Evolutionary conservation across 2,329 filamentous ascomycete species (phyloP).

Genomic region (Aspergillus glaucus): DNA sequence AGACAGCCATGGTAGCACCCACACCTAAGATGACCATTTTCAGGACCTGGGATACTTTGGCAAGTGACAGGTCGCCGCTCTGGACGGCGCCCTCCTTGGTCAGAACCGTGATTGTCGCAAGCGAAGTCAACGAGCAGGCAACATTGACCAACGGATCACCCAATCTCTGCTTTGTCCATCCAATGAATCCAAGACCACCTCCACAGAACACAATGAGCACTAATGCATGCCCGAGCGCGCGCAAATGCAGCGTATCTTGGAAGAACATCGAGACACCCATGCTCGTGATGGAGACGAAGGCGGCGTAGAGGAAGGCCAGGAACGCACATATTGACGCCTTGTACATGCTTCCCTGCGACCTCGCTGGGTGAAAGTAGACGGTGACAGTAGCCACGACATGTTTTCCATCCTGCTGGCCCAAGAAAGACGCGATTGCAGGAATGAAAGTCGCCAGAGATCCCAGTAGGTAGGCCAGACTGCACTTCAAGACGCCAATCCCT

Average conservation of each 20-base stretch:
- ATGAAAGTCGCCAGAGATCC: constrained; percentile 84
- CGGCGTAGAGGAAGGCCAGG: constrained; percentile 71
- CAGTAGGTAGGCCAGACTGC: constrained; percentile 79
- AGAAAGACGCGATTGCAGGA: constrained; percentile 61
- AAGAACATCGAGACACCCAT: constrained; percentile 86
- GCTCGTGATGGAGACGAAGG: constrained; percentile 69
- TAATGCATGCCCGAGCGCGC: constrained; percentile 67
- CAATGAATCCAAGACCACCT: constrained; percentile 77
- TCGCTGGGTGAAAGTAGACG: constrained; percentile 88
- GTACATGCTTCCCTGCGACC: constrained; percentile 81
- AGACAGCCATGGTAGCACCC: constrained; percentile 63
- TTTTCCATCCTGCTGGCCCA: constrained; percentile 83
- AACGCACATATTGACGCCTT: constrained; percentile 73
- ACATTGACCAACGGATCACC: constrained; percentile 77
- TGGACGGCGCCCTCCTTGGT: constrained; percentile 89
- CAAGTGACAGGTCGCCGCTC: constrained; percentile 70
- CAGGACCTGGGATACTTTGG: constrained; percentile 73
- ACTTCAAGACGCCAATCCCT: constrained; percentile 79
- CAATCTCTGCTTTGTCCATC: constrained; percentile 76
- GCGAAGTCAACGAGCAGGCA: constrained; percentile 75
- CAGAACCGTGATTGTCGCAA: constrained; percentile 81
- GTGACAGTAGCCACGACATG: constrained; percentile 90
- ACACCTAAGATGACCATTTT: constrained; percentile 81
- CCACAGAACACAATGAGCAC: constrained; percentile 80
- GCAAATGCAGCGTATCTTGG: constrained; percentile 58